These are phyloP conservation scores for Hemileia vastatrix DNA, from an alignment of 1,284 basidiomycete genomes.

Conservation along the genomic window DNA sequence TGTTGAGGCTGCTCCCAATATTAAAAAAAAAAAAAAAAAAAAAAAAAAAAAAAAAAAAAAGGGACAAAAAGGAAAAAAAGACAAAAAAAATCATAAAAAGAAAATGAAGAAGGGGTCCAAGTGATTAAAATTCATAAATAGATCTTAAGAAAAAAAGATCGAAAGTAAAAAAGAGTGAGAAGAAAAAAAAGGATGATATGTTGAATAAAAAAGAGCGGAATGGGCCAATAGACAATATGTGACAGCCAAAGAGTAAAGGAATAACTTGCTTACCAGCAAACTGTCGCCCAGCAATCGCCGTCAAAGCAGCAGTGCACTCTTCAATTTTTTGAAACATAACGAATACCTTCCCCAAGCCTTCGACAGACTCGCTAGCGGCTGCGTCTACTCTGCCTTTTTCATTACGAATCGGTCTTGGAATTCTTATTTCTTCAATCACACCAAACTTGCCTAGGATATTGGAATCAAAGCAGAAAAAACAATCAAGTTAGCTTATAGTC, in stretches of 20 bases:
- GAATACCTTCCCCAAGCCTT: conserved; percentile 40
- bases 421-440: conserved; percentile 68
- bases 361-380: conserved; percentile 35
- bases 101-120: no score
- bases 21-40: background rate
- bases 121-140: no score
- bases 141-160: no score
- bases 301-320: conserved; percentile 34
- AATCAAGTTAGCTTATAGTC: background rate
- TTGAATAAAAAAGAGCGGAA: background rate
- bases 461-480: background rate
- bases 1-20: background rate
- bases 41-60: background rate
- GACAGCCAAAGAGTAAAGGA: background rate
- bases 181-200: no score
- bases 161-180: no score
- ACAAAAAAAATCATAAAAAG: no score
- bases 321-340: conserved; percentile 39
- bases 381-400: conserved; percentile 34
- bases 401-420: conserved; percentile 63
- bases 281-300: conserved; percentile 37
- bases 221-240: background rate
- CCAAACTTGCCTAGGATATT: conserved; percentile 56
- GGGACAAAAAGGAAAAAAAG: background rate
- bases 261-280: conserved; percentile 27